These are phyloP conservation scores for Phytophthora nicotianae DNA, from an alignment of 352 stramenopile genomes.

Conservation along the genomic window DNA sequence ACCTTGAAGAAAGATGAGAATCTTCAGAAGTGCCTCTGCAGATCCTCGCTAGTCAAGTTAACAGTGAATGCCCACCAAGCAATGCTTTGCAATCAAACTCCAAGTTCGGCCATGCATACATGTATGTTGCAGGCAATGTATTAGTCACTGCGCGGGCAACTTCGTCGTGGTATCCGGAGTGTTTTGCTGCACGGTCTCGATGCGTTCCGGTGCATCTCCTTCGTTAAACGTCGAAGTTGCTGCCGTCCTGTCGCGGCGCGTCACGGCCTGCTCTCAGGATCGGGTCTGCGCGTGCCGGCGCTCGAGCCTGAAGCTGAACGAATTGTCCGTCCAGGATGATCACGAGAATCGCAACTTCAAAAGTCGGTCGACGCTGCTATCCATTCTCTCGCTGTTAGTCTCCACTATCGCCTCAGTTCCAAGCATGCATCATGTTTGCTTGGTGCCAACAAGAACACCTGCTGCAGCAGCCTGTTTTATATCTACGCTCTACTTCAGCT, in stretches of 20 bases:
- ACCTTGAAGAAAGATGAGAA: slow-evolving; percentile 10
- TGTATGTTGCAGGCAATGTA: not conserved
- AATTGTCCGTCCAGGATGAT: not conserved
- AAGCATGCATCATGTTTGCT: not conserved
- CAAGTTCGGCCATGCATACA: not conserved
- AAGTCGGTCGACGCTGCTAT: slow-evolving; percentile 7
- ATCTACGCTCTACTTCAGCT: not conserved
- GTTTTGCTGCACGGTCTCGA: slow-evolving; percentile 22
- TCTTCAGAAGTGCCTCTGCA: slow-evolving; percentile 25
- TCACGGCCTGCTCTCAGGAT: slow-evolving; percentile 34
- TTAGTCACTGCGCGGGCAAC: not conserved
- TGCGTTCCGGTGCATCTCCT: slow-evolving; percentile 18
- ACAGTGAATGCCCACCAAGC: not conserved
- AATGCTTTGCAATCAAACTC: not conserved
- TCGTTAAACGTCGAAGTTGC: slow-evolving; percentile 1
- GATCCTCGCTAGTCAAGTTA: slow-evolving; percentile 3
- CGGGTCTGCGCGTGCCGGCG: slow-evolving; percentile 15
- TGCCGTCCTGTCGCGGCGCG: slow-evolving; percentile 42
- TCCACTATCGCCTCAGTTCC: not conserved
- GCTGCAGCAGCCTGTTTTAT: not conserved
- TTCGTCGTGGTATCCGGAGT: slow-evolving; percentile 3
- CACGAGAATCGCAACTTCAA: not conserved
- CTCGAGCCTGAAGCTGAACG: slow-evolving; percentile 1
- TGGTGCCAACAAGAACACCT: not conserved
- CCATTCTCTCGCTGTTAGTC: not conserved